Conservation (phyloP, 2,329 filamentous ascomycete species). For the Venturiaceae sp. region DNA sequence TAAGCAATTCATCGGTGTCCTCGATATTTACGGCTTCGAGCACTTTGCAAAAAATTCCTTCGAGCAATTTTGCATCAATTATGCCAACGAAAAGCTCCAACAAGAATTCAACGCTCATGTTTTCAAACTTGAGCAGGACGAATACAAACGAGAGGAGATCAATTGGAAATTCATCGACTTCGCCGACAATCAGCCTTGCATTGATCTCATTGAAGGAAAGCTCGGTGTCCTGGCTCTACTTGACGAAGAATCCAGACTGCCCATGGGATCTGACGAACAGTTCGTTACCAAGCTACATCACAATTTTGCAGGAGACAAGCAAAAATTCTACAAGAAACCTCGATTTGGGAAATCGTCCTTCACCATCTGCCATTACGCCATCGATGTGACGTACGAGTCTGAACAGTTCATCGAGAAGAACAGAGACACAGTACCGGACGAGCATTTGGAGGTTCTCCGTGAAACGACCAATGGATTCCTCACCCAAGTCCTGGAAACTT, state of each 20-base stretch:
- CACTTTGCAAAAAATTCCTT: slow-evolving; percentile 99
- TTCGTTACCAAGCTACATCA: slow-evolving; percentile 76
- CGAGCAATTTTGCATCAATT: slow-evolving; percentile 99
- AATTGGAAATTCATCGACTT: slow-evolving; percentile 99
- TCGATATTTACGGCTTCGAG: slow-evolving; percentile 99
- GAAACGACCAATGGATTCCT: slow-evolving; percentile 81
- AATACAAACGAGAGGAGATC: slow-evolving; percentile 91
- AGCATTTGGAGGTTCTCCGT: slow-evolving; percentile 89
- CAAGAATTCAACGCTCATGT: slow-evolving; percentile 99
- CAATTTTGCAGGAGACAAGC: slow-evolving; percentile 84
- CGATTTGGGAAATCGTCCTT: slow-evolving; percentile 95
- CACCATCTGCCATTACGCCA: slow-evolving; percentile 95
- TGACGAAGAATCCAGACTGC: slow-evolving; percentile 91
- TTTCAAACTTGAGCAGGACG: slow-evolving; percentile 97
- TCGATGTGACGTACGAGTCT: slow-evolving; percentile 97
- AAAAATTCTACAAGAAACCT: slow-evolving; percentile 97
- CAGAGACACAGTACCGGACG: slow-evolving; percentile 93
- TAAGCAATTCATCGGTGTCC: slow-evolving; percentile 86
- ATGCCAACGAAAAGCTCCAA: slow-evolving; percentile 97
- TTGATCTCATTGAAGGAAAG: slow-evolving; percentile 95
- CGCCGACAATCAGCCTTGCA: slow-evolving; percentile 97
- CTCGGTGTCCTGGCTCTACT: slow-evolving; percentile 85
- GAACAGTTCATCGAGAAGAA: slow-evolving; percentile 99
- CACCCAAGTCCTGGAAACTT: slow-evolving; percentile 72
- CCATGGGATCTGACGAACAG: slow-evolving; percentile 95